Evolutionary conservation across 2,329 filamentous ascomycete genomes (phyloP).

Genomic region (Raffaelea albimanens): DNA sequence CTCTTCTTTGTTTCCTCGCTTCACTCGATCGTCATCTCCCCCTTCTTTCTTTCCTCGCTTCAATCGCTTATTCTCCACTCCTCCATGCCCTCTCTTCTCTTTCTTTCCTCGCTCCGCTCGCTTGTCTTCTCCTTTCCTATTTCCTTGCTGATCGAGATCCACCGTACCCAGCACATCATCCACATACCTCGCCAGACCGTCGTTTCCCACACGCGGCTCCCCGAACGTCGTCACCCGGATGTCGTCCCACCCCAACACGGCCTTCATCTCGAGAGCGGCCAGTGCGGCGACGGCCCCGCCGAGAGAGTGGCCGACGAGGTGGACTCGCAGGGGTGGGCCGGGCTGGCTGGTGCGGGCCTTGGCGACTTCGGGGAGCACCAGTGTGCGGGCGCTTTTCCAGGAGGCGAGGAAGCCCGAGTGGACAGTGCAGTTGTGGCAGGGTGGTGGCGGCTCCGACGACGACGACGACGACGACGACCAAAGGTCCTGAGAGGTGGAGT

Average conservation of each 20-base stretch:
- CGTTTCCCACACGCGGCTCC: conserved; percentile 63
- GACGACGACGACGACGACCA: too few relatives aligned
- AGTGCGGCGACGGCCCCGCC: conserved; percentile 87
- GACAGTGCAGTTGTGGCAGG: conserved; percentile 81
- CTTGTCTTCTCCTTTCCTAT: conserved; percentile 4
- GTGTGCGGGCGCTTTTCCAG: conserved; percentile 65
- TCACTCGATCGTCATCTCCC: too few relatives aligned
- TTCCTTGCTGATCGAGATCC: conserved; percentile 12
- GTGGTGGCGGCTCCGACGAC: conserved; percentile 13
- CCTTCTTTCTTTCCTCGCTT: too few relatives aligned
- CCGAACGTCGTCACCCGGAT: conserved; percentile 83
- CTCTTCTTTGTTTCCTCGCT: too few relatives aligned
- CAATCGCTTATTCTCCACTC: too few relatives aligned
- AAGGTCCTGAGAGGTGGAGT: too few relatives aligned
- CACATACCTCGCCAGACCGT: conserved; percentile 44
- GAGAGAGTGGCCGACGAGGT: conserved; percentile 81
- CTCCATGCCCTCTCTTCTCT: too few relatives aligned
- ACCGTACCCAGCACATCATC: conserved; percentile 40
- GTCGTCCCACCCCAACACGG: conserved; percentile 60
- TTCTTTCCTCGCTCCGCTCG: too few relatives aligned
- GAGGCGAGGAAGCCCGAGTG: conserved; percentile 83
- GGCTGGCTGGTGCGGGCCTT: conserved; percentile 45
- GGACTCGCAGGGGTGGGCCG: conserved; percentile 59
- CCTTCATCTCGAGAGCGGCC: conserved; percentile 70
- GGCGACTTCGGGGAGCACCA: conserved; percentile 59